Conservation (phyloP, 495 filamentous ascomycete genomes). For the Daldinia vernicosa region DNA sequence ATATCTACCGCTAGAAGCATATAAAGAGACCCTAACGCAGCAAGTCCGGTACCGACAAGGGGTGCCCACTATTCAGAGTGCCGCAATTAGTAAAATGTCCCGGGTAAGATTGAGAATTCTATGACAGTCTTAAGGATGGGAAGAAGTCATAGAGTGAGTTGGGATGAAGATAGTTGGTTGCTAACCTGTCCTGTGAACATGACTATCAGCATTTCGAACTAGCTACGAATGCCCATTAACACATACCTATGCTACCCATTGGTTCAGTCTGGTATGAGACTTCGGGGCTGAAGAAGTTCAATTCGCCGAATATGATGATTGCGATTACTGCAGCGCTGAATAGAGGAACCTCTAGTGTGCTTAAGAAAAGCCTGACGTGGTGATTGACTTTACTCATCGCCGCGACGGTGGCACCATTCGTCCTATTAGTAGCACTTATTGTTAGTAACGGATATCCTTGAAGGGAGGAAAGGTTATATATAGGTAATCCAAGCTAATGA, state of each 20-base stretch:
- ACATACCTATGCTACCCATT: constrained; percentile 61
- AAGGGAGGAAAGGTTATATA: neutral
- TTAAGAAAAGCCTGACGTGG: constrained; percentile 54
- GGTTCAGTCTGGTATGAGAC: constrained; percentile 65
- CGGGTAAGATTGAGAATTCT: neutral
- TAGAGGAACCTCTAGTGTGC: constrained; percentile 61
- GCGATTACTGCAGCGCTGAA: constrained; percentile 63
- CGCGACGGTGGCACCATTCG: constrained; percentile 61
- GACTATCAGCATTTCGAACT: constrained; percentile 25
- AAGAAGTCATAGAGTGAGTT: neutral
- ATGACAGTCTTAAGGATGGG: neutral
- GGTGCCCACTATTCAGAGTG: constrained; percentile 64
- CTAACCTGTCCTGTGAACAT: constrained; percentile 28
- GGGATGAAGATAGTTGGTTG: neutral
- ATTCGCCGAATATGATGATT: constrained; percentile 64
- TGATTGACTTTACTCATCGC: constrained; percentile 60
- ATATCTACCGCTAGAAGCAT: constrained; percentile 51
- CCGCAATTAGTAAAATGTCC: constrained; percentile 15
- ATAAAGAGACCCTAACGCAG: constrained; percentile 64
- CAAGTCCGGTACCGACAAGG: constrained; percentile 62
- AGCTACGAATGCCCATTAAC: neutral
- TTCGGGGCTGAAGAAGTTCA: constrained; percentile 64
- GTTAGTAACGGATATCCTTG: neutral
- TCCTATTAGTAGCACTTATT: constrained; percentile 41
- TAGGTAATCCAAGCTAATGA: neutral